Evolutionary conservation across 306 rosid species (phyloP), one percentile per base, ranked within the genome.

Genomic region (Begonia fuchsioides): DNA sequence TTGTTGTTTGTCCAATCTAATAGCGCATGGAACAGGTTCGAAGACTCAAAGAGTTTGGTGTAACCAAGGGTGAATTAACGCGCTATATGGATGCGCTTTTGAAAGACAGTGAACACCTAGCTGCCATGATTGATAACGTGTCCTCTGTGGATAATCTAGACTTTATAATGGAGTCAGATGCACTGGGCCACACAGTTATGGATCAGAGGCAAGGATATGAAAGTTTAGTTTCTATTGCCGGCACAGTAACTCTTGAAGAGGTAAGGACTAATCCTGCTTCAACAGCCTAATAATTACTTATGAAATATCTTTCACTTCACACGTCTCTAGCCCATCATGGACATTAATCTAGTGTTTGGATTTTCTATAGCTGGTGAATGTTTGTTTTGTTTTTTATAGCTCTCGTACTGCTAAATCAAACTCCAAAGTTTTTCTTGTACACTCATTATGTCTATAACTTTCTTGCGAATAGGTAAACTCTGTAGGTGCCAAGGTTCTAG

Each of bases 101-200:
- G 62, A 90, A 85, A 73, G 98, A 90, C 45, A 90, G 98, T 60
- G 98, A 90, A 66, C 98, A 90, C 76, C 61, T 90, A 35, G 98
- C 98, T 39, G 98, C 95, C 69, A 81, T 90, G 94, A 79, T 90
- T 60, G 98, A 90, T 72, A 90, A 90, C 56, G 94, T 90, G 59
- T 82, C 98, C 52, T 90, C 98, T 13, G 98, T 90, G 67, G 98
- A 90, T 82, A 90, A 90, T 72, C 71, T 90, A 94, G 94, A 90
- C 75, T 90, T 90, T 70, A 81, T 79, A 60, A 90, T 90, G 98
- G 98, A 90, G 77, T 81, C 95, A 57, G 98, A 90, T 62, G 98
- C 98, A 8, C 72, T 90, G 53, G 77, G 95, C 48, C 98, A 90
- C 72, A 72, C 77, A 46, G 94, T 90, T 54, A 90, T 90, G 98